Base-by-base conservation (phyloP, 1,139 yeast species). In the Protomyces inouyei region DNA sequence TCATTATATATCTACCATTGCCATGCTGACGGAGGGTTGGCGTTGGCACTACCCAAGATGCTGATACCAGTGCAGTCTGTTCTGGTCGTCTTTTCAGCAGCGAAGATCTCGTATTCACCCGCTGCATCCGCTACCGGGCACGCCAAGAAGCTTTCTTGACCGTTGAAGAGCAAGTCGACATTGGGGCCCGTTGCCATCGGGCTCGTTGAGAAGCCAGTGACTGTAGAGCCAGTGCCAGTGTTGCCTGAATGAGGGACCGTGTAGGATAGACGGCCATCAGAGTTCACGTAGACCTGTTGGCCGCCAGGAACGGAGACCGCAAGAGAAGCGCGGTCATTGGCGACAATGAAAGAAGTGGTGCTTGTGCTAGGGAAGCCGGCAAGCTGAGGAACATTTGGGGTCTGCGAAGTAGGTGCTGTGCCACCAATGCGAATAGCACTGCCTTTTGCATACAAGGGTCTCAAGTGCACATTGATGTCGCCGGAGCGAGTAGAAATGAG, bases 21-120 rank as follows among this genome's bases (percentile, higher is more conserved):
- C 54, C 54, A 56, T 18, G 54, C 60, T 2, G 16, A 3, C 12
- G 60, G 45, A 3, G 60, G 53, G 37, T 32, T 28, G 51, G 46
- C 8, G 25, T 45, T 40, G 51, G 16, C 25, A 48, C 55, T n/a
- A 16, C 55, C 61, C 10, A 28, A 40, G 6, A 57, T 35, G 18
- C 51, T 43, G 51, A 57, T 54, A 9, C 61, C 61, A 54, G 61
- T 57, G 43, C 61, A 57, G 53, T 51, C 61, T 3, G 61, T 51
- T 5, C 53, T 55, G 14, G 61, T 51, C 23, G 53, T 25, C 38
- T 57, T 57, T 28, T 48, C 55, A 10, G 46, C 36, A 25, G 48
- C 51, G 12, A 25, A 43, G 38, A 57, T 38, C 36, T 57, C 55
- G 3, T 51, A 57, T 3, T 36, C 35, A 2, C 61, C 61, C 35